Base-by-base conservation (phyloP, 495 filamentous ascomycete species). In the Hyaloscypha finlandica region DNA sequence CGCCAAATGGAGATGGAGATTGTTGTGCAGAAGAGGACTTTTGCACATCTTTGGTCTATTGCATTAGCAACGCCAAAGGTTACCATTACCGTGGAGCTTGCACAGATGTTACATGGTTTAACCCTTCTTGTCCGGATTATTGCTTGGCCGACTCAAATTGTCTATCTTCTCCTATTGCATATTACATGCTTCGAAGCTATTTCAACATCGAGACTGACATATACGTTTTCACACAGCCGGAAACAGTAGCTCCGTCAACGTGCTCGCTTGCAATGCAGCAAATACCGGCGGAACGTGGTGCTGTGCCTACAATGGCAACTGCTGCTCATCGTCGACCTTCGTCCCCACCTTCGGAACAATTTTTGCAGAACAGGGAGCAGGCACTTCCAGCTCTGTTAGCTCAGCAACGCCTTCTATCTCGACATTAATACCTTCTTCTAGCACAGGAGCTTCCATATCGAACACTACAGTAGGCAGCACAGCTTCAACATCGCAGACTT, bases 11-110 rank as follows among this genome's bases (percentile, higher is more conserved):
- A 51, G 63, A 65, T 33, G 63, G 63, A 59, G 35, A 55, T 5
- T 65, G 63, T 52, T 65, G 63, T 32, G 53, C 54, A 32, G 22
- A 14, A 5, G 63, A 54, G 5, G 63, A 65, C 55, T 65, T 59
- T 48, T 65, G 63, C 25, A 65, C 63, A 4, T 42, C 54, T 22
- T 59, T 65, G 37, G 63, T 55, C n/a, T 65, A 65, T 39, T 65
- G 63, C 30, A 59, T 65, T 5, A 59, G 54, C 20, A 52, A 65
- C 11, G 51, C 63, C 14, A 59, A 65, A 20, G 63, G 63, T 59
- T 59, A 65, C 39, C 63, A 65, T 39, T 65, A 65, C 25, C 63
- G 63, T 29, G 63, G 63, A 8, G 63, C 54, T 16, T 65, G 63
- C 31, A 65, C 63, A 33, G 63, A 65, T 59, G 59, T 16, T 33